Evolutionary conservation across 805 yeast genomes (phyloP), one percentile per base, ranked within the genome.

Genomic region (Pichia cabralensis): DNA sequence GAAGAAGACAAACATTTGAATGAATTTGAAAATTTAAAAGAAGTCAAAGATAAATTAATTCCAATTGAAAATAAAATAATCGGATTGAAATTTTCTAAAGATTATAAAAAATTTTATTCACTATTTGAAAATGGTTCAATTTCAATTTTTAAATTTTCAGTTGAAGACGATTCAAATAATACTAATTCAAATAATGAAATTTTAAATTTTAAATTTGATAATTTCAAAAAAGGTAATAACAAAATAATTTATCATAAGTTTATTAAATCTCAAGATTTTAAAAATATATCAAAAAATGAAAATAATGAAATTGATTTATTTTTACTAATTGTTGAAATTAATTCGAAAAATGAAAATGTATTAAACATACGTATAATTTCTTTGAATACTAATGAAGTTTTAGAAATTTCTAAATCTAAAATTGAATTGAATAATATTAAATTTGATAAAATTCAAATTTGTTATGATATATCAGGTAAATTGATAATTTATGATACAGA

Each of bases 1-100:
- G 57, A 53, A 39, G 56, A 53, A 36, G 57, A 55, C 6, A 44
- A 43, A 24, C 42, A 39, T 25, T 44, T 45, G 2, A 37, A 52
- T 45, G 66, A 65, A 48, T 38, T 49, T 38, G 49, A 52, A 45
- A 18, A 47, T 45, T 31, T 60, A 49, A 38, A 57, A 44, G 53
- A 52, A 47, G 55, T 65, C 46, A 46, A 49, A 36, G 37, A 52
- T 36, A 44, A 44, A 42, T 30, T 57, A 40, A 55, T 46, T 25
- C 40, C 42, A 36, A 27, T 61, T 42, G 30, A 49, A 38, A 39
- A 28, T 13, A 43, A 49, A 29, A 38, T 55, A 6, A 31, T 45
- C 7, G 55, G 51, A 7, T 34, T 58, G 22, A 53, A 49, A 31
- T 35, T 60, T 19, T 49, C 58, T 6, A 40, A 35, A 8, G 41